Percentiles rank a stretch among this genome's conserved stretches.
These are phyloP conservation scores for Pseudisothecium myosuroides DNA, from an alignment of 225 moss, liverwort and hornwort genomes.

Conservation along the genomic window DNA sequence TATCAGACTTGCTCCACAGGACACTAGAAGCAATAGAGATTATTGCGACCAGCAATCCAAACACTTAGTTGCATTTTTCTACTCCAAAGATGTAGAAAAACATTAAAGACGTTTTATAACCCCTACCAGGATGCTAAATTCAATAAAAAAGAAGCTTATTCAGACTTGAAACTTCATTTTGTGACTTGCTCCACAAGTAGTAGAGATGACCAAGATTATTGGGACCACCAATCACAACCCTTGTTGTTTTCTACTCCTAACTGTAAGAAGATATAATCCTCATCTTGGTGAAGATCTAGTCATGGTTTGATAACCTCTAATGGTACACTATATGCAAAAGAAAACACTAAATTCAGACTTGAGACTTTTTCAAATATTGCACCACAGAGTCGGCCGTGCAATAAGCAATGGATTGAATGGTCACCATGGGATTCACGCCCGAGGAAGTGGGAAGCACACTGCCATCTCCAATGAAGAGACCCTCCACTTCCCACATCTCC, in stretches of 20 bases:
- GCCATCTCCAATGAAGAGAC: conserved; percentile 71
- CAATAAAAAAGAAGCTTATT: no score
- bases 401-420: conserved; percentile 66
- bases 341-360: neutral
- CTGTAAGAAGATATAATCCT: neutral
- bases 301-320: neutral
- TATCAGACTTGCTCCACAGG: neutral
- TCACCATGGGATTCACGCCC: conserved; percentile 94
- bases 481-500: conserved; percentile 74
- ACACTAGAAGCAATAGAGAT: neutral
- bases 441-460: conserved; percentile 80
- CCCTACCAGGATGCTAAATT: neutral
- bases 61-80: neutral
- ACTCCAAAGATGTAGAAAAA: neutral
- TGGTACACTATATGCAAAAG: neutral
- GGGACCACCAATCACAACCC: neutral
- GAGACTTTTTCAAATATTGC: conserved; percentile 1
- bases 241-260: neutral
- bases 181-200: neutral
- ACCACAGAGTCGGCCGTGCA: conserved; percentile 67
- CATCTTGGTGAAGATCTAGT: neutral
- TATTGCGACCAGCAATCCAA: neutral
- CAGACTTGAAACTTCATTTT: neutral
- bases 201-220: no score
- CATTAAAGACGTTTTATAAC: neutral